Conservation (phyloP, 148 eudicot genomes). For the Vaccinium macrocarpon region DNA sequence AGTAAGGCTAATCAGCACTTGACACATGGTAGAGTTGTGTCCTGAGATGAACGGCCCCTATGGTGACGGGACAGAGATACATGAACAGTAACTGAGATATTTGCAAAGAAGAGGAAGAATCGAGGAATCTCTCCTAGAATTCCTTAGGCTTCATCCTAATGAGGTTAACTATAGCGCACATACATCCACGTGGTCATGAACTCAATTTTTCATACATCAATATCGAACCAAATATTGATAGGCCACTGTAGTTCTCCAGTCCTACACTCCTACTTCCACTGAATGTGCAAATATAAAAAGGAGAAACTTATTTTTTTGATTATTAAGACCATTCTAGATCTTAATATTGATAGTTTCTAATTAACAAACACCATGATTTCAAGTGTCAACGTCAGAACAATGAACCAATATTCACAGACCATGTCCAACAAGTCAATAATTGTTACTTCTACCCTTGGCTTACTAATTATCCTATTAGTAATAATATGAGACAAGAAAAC, state of each 20-base stretch:
- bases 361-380: too few relatives aligned
- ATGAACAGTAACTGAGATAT: not conserved
- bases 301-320: too few relatives aligned
- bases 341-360: too few relatives aligned
- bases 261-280: not conserved
- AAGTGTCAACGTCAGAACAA: not conserved
- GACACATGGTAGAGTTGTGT: not conserved
- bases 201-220: not conserved
- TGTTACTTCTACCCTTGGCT: not conserved
- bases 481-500: not conserved
- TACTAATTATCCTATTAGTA: not conserved
- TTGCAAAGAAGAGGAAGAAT: not conserved
- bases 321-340: too few relatives aligned
- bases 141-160: not conserved
- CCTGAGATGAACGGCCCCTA: not conserved
- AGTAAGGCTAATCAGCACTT: too few relatives aligned
- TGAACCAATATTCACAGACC: not conserved
- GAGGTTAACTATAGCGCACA: not conserved
- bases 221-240: not conserved
- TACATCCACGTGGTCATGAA: not conserved
- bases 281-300: too few relatives aligned
- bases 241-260: not conserved
- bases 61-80: not conserved
- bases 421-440: not conserved
- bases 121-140: not conserved